These are phyloP conservation scores for Candida tropicalis DNA, from an alignment of 1,139 yeast species.

Conservation along the genomic window DNA sequence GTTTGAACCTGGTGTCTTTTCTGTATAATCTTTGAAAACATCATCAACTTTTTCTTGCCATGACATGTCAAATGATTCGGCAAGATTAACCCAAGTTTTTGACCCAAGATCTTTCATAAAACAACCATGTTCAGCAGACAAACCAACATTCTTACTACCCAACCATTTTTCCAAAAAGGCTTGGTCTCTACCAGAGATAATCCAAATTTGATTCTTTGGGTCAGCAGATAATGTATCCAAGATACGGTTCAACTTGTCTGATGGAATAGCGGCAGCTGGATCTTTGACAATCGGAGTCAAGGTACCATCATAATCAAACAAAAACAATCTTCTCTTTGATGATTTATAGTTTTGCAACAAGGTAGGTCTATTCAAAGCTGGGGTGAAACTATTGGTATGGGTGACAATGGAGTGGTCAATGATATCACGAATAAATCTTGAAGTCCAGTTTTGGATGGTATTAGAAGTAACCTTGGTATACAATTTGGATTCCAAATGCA, in stretches of 20 bases:
- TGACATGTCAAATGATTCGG: constrained; percentile 84
- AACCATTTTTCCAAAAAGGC: constrained; percentile 87
- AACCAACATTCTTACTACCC: constrained; percentile 71
- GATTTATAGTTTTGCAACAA: constrained; percentile 59
- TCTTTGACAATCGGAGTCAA: constrained; percentile 93
- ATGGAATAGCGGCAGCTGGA: constrained; percentile 98
- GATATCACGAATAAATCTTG: constrained; percentile 58
- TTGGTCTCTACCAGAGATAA: constrained; percentile 95
- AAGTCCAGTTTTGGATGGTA: constrained; percentile 84
- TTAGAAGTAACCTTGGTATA: constrained; percentile 67
- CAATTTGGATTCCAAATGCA: constrained; percentile 50
- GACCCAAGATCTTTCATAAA: constrained; percentile 74
- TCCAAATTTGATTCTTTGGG: constrained; percentile 88
- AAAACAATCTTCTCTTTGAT: constrained; percentile 71
- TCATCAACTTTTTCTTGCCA: constrained; percentile 87
- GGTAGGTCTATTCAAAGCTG: constrained; percentile 77
- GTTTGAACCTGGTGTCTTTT: constrained; percentile 86
- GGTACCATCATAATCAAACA: constrained; percentile 97
- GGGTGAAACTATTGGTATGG: constrained; percentile 65
- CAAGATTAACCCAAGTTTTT: constrained; percentile 77
- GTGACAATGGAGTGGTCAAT: constrained; percentile 50
- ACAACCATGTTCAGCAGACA: constrained; percentile 98
- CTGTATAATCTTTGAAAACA: constrained; percentile 74
- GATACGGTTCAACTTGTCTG: constrained; percentile 65
- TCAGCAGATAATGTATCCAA: constrained; percentile 67